phyloP scores from a whole-genome alignment of 2,329 filamentous ascomycete genomes.

The Colletotrichum destructivum region DNA sequence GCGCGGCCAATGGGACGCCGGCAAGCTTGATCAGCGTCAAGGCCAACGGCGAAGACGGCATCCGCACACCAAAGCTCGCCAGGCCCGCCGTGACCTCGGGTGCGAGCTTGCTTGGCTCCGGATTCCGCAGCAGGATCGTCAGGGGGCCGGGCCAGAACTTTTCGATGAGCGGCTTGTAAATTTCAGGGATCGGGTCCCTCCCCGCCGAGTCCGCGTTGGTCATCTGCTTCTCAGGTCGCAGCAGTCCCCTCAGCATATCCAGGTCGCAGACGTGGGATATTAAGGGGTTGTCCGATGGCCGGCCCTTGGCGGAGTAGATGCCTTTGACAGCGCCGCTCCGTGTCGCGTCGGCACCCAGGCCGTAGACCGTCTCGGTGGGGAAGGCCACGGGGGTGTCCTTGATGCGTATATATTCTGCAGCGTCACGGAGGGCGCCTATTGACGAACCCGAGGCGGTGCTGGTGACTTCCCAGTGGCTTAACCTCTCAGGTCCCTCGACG shows the following conservation, averaged over 20 bases:
- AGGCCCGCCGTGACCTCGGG: conserved; percentile 94
- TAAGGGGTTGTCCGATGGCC: conserved; percentile 94
- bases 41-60: conserved; percentile 89
- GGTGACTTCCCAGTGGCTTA: conserved; percentile 62
- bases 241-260: conserved; percentile 77
- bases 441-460: conserved; percentile 49
- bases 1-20: conserved; percentile 86
- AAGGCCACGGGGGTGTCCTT: conserved; percentile 89
- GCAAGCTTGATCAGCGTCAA: conserved; percentile 87
- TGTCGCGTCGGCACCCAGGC: conserved; percentile 95
- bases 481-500: conserved; percentile 48
- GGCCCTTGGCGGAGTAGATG: conserved; percentile 93
- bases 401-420: conserved; percentile 75
- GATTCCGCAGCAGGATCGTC: conserved; percentile 89
- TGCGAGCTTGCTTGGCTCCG: conserved; percentile 78
- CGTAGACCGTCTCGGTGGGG: conserved; percentile 98
- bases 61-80: conserved; percentile 87
- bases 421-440: conserved; percentile 68
- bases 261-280: conserved; percentile 93
- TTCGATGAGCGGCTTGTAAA: conserved; percentile 84
- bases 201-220: conserved; percentile 40
- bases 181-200: conserved; percentile 72
- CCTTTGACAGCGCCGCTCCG: conserved; percentile 85
- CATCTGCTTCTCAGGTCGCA: conserved; percentile 54
- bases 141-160: conserved; percentile 95